A percentile compares a stretch with the other conserved stretches of the same genome.
These are phyloP conservation scores for Aspergillus asperescens DNA, from an alignment of 495 filamentous ascomycete genomes.

Conservation along the genomic window DNA sequence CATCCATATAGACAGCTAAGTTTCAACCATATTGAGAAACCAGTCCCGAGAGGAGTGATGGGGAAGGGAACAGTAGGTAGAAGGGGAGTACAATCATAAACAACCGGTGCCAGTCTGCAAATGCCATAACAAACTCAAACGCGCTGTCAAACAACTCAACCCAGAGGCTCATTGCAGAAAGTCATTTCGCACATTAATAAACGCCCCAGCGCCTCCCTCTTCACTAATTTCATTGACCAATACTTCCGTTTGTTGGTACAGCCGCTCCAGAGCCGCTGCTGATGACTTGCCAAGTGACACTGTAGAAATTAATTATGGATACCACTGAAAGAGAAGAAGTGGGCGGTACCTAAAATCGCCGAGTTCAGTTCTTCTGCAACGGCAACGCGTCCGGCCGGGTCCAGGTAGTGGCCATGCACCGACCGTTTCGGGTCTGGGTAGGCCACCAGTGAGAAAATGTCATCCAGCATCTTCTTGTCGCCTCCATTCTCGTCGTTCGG, in stretches of 20 bases:
- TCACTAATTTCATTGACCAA: constrained; percentile 77
- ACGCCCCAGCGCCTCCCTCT: constrained; percentile 78
- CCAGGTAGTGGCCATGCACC: constrained; percentile 71
- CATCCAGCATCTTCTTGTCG: constrained; percentile 67
- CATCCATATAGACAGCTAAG: no score
- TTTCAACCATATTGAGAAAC: no score
- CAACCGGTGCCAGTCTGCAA: not conserved
- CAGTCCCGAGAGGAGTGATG: no score
- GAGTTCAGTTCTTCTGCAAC: constrained; percentile 95
- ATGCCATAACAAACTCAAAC: not conserved
- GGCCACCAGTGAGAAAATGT: constrained; percentile 85
- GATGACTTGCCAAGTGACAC: constrained; percentile 88
- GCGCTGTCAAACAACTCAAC: constrained; percentile 19
- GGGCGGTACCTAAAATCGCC: constrained; percentile 75
- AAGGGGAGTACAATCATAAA: no score
- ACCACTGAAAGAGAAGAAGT: constrained; percentile 4
- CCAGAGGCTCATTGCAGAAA: constrained; percentile 42
- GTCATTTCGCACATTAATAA: constrained; percentile 74
- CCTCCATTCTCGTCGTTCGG: constrained; percentile 59
- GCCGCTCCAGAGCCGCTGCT: constrained; percentile 75
- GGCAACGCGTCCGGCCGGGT: constrained; percentile 64
- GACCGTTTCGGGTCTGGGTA: constrained; percentile 74
- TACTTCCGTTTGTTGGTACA: constrained; percentile 83
- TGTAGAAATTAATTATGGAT: constrained; percentile 34
- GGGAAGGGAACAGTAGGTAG: no score